Evolutionary conservation across 768 basidiomycete species (phyloP), one percentile per base, ranked within the genome.

Genomic region (Hydnomerulius pinastri): DNA sequence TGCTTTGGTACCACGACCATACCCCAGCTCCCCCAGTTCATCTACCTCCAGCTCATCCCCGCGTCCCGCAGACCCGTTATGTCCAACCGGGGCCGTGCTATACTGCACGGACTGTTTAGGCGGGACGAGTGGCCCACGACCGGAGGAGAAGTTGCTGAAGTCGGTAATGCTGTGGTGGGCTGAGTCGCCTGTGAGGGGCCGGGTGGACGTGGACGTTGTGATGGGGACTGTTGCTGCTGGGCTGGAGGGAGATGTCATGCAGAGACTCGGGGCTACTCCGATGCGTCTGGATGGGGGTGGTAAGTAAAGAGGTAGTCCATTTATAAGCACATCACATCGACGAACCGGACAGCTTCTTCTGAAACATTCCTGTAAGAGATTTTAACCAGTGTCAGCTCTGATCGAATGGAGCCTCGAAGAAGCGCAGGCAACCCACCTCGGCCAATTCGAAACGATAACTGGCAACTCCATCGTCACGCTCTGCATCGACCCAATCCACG

Each of bases 361-460:
- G 89, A 91, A 7, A 88, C 85, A 37, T 73, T 73, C 60, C 90
- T 90, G 53, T n/a, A 46, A 52, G 46, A 23, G 21, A 46, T n/a
- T n/a, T n/a, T n/a, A n/a, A n/a, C n/a, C 29, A 6, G 21, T 18
- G 20, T 25, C 20, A 30, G 32, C 35, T 35, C 20, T 23, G 40
- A 6, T 8, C 11, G 6, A 36, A 42, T 15, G 25, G 2, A n/a
- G 29, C 11, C 21, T 24, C 13, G 13, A 29, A 53, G 6, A 46
- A n/a, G 4, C 25, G 12, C 6, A 27, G 41, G 21, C 28, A 6
- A 71, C 83, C 38, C 53, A 87, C 90, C 86, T 80, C 58, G 87
- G 87, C 90, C 90, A 92, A 58, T 92, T 92, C 4, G 90, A 90
- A 29, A 93, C 75, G 38, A 90, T 83, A 15, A 92, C 78, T 15